Evolutionary conservation across 1,284 basidiomycete species (phyloP).

Genomic region (Boletus holoroseus): DNA sequence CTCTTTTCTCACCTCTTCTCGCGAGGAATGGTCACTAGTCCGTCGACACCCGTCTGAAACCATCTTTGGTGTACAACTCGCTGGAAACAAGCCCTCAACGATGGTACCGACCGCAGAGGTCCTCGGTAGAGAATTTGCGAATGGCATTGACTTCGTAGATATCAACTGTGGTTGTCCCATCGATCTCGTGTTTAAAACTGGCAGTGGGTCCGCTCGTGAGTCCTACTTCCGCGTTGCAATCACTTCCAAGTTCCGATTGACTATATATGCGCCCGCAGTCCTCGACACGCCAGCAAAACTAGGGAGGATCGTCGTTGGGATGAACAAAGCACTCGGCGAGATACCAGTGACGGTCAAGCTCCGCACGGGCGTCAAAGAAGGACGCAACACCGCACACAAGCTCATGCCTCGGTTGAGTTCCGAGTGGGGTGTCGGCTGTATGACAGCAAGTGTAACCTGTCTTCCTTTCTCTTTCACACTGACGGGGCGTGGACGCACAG

Average conservation of each 20-base stretch:
- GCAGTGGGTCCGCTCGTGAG: constrained; percentile 83
- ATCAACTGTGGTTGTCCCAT: constrained; percentile 97
- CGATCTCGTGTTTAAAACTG: constrained; percentile 89
- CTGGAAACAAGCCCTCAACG: constrained; percentile 70
- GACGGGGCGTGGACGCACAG: constrained; percentile 37
- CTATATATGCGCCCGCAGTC: constrained; percentile 40
- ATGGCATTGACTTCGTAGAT: constrained; percentile 84
- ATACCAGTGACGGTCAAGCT: constrained; percentile 96
- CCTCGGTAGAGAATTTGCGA: constrained; percentile 61
- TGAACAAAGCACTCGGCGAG: constrained; percentile 88
- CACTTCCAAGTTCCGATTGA: neutral
- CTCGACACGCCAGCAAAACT: constrained; percentile 80
- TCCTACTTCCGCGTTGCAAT: constrained; percentile 13
- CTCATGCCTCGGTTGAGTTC: constrained; percentile 79
- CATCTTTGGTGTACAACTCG: constrained; percentile 88
- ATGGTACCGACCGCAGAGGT: constrained; percentile 84
- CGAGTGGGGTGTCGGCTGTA: constrained; percentile 75
- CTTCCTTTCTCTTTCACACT: neutral
- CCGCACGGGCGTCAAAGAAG: constrained; percentile 86
- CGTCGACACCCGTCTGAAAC: constrained; percentile 82
- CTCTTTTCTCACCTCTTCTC: constrained; percentile 77
- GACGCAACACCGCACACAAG: constrained; percentile 83
- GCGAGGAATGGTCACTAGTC: constrained; percentile 89
- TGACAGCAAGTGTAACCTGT: constrained; percentile 55
- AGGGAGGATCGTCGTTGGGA: constrained; percentile 84